Conservation (phyloP, 257 asterid genomes). For the Solanum pimpinellifolium region DNA sequence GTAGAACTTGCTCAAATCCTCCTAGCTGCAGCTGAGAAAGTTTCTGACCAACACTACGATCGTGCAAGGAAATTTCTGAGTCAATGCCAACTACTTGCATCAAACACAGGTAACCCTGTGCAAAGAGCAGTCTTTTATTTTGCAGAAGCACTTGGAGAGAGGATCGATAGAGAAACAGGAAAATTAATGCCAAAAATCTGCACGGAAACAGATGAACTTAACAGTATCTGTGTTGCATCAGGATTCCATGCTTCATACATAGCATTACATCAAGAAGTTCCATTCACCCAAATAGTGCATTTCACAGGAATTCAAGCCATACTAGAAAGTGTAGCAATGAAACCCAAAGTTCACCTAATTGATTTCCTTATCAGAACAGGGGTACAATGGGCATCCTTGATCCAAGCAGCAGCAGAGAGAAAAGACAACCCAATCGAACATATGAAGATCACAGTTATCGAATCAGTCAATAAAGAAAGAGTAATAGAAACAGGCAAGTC, state of each 20-base stretch:
- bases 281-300: slow-evolving; percentile 14
- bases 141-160: slow-evolving; percentile 24
- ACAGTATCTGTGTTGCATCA: background rate
- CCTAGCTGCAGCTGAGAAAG: slow-evolving; percentile 12
- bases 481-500: slow-evolving; percentile 5
- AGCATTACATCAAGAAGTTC: slow-evolving; percentile 12
- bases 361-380: slow-evolving; percentile 19
- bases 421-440: background rate
- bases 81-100: slow-evolving; percentile 10
- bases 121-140: slow-evolving; percentile 30
- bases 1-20: slow-evolving; percentile 13
- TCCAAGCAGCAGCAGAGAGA: slow-evolving; percentile 20
- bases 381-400: slow-evolving; percentile 20
- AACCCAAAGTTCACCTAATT: slow-evolving; percentile 16
- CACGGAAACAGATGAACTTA: background rate
- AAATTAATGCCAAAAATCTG: background rate
- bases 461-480: background rate
- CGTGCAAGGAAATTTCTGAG: slow-evolving; percentile 9
- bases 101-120: slow-evolving; percentile 18
- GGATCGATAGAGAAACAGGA: slow-evolving; percentile 17
- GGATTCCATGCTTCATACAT: background rate
- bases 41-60: slow-evolving; percentile 3
- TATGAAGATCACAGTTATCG: slow-evolving; percentile 17
- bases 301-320: slow-evolving; percentile 23
- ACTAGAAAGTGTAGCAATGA: slow-evolving; percentile 7